Conservation (phyloP, 1,284 basidiomycete genomes). For the Wallemia hederae region DNA sequence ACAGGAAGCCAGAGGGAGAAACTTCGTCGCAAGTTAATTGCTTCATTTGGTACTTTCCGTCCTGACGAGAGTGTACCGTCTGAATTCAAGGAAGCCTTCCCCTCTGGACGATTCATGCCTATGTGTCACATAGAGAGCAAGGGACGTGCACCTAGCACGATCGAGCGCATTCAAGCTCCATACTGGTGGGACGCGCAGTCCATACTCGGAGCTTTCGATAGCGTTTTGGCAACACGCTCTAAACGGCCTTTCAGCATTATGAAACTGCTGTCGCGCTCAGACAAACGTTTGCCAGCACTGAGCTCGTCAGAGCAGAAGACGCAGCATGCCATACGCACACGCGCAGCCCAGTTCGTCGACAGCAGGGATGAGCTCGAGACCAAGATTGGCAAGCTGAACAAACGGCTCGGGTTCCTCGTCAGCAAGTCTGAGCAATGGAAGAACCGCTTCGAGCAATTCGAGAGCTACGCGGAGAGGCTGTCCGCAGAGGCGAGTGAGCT, state of each 20-base stretch:
- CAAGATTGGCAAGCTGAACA: slow-evolving; percentile 17
- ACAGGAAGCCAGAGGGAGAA: slow-evolving; percentile 54
- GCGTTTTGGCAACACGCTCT: slow-evolving; percentile 27
- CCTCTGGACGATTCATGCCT: slow-evolving; percentile 54
- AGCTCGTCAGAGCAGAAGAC: slow-evolving; percentile 44
- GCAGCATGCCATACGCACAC: slow-evolving; percentile 57
- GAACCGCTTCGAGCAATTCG: slow-evolving; percentile 13
- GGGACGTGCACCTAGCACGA: slow-evolving; percentile 33
- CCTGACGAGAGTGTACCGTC: slow-evolving; percentile 14
- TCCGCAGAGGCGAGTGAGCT: slow-evolving; percentile 12
- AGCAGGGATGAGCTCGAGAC: slow-evolving; percentile 69
- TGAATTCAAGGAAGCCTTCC: slow-evolving; percentile 86
- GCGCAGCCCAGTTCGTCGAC: slow-evolving; percentile 69
- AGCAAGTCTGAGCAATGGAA: slow-evolving; percentile 13
- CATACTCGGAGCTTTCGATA: slow-evolving; percentile 34
- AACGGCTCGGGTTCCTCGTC: slow-evolving; percentile 12
- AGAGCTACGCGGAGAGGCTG: slow-evolving; percentile 13
- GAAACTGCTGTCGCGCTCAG: slow-evolving; percentile 50
- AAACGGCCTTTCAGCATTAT: slow-evolving; percentile 48
- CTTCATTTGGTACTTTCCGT: slow-evolving; percentile 35
- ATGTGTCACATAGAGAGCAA: slow-evolving; percentile 58
- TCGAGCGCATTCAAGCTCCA: slow-evolving; percentile 51
- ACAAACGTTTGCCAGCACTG: slow-evolving; percentile 20
- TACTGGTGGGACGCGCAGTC: slow-evolving; percentile 46
- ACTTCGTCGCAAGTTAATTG: slow-evolving; percentile 40